Evolutionary conservation across 2,329 filamentous ascomycete genomes (phyloP), one percentile per base, ranked within the genome.

Genomic region (Microdochium trichocladiopsis): DNA sequence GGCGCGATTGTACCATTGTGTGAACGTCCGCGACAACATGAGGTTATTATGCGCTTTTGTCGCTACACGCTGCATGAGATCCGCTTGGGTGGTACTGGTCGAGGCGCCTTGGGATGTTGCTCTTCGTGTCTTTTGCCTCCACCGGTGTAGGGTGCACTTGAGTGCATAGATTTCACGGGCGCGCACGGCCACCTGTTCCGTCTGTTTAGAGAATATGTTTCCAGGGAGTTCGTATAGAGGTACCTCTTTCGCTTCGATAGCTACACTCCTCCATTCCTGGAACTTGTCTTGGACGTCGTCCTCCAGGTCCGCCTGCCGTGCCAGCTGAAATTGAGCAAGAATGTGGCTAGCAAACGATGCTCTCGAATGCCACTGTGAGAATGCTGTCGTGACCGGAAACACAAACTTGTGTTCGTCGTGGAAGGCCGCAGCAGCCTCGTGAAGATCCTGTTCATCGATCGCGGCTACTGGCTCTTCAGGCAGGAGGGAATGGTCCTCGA

Each of bases 11-110:
- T 25, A 48, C 47, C 47, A 48, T 28, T 14, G 25, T 9, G 47
- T 28, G 25, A 48, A 48, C 25, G 47, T n/a, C 9, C 47, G 47
- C 47, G 47, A 48, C 25, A 48, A 28, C 47, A 48, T 48, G 23
- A 48, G 25, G 14, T 25, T 25, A 25, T 48, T 21, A 28, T 48
- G 47, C 11, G 47, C 25, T 23, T 48, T 48, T 4, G 25, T n/a
- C 24, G 47, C 47, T 9, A 48, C 22, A 3, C 47, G 47, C 23
- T 48, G 47, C 47, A 48, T 16, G n/a, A 21, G 47, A 14, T 48
- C 47, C 5, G 4, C 14, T 8, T 25, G 47, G 3, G 18, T 18
- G 8, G 25, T 18, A 4, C 16, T 4, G 9, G 23, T 28, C 23
- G 23, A 18, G n/a, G 23, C 47, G 4, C 24, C 24, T 8, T 23